These are phyloP conservation scores for Euphorbia corollata DNA, from an alignment of 441 rosid species.

Conservation along the genomic window DNA sequence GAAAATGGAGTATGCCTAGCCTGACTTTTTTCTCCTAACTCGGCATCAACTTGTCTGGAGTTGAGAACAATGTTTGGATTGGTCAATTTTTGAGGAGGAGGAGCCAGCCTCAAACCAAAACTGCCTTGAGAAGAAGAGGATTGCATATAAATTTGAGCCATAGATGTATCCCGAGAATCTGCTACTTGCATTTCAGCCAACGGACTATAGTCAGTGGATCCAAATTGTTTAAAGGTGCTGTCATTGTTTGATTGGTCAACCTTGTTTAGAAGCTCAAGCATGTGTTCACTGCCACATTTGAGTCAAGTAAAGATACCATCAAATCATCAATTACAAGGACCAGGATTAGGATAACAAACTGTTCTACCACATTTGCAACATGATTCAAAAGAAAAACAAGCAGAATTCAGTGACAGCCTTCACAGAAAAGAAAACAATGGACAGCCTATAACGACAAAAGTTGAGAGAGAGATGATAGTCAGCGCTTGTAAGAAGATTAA, in stretches of 20 bases:
- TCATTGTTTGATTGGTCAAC: slow-evolving; percentile 55
- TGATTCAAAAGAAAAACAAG: background rate
- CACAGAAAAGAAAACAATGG: background rate
- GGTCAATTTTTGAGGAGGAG: slow-evolving; percentile 31
- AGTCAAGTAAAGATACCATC: slow-evolving; percentile 8
- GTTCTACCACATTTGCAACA: background rate
- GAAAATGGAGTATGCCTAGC: slow-evolving; percentile 25
- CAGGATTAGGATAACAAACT: background rate
- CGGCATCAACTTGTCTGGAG: slow-evolving; percentile 24
- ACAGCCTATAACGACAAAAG: background rate
- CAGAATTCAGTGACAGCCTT: background rate
- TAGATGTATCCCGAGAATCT: slow-evolving; percentile 44
- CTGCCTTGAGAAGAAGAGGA: slow-evolving; percentile 52
- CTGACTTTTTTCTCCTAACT: slow-evolving; percentile 28
- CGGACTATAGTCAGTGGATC: slow-evolving; percentile 32
- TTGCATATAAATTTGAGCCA: slow-evolving; percentile 40
- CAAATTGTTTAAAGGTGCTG: slow-evolving; percentile 33
- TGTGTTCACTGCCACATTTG: slow-evolving; percentile 48
- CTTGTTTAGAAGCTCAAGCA: slow-evolving; percentile 81
- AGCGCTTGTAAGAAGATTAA: background rate
- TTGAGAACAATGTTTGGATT: slow-evolving; percentile 23
- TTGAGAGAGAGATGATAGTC: background rate
- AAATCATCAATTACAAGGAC: background rate
- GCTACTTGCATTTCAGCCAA: slow-evolving; percentile 40
- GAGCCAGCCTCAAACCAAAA: slow-evolving; percentile 48